Percentiles rank a stretch among this genome's conserved stretches.
Conservation (phyloP, 441 rosid species). For the Adansonia grandidieri region DNA sequence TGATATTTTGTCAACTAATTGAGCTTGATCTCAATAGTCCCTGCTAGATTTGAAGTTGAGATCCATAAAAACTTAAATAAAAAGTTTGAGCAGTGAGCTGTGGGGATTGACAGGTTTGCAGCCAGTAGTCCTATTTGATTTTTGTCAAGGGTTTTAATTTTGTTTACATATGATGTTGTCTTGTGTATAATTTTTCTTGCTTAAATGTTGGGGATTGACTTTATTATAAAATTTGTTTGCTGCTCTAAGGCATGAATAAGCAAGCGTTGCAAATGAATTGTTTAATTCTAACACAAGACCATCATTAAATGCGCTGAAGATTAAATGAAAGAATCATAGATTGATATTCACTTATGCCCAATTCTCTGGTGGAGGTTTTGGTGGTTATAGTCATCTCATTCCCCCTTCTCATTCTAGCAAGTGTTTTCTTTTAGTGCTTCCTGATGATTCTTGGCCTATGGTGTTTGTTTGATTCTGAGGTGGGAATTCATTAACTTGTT, state of each 20-base stretch:
- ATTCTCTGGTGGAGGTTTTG: not conserved
- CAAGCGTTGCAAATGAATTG: not conserved
- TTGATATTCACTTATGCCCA: not conserved
- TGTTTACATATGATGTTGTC: slow-evolving; percentile 4
- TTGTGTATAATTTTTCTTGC: not conserved
- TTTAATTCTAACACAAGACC: not conserved
- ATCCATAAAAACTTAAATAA: not conserved
- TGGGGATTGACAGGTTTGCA: slow-evolving; percentile 2
- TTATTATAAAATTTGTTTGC: not conserved
- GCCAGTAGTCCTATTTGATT: not conserved
- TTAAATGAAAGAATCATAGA: not conserved
- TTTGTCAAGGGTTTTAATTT: not conserved
- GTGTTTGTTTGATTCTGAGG: not conserved
- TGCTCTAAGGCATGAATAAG: not conserved
- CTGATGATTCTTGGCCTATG: not conserved
- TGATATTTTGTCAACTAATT: slow-evolving; percentile 8
- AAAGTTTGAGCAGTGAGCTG: not conserved
- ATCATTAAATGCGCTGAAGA: not conserved
- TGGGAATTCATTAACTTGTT: not conserved
- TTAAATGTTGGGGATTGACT: slow-evolving; percentile 1
- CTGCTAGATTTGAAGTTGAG: slow-evolving; percentile 15
- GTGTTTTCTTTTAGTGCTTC: not conserved
- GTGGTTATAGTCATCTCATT: not conserved
- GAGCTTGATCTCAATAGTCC: not conserved
- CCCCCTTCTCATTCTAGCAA: not conserved